phyloP scores from a whole-genome alignment of 2,329 filamentous ascomycete genomes.

The Ophiocordyceps camponoti-saundersi region DNA sequence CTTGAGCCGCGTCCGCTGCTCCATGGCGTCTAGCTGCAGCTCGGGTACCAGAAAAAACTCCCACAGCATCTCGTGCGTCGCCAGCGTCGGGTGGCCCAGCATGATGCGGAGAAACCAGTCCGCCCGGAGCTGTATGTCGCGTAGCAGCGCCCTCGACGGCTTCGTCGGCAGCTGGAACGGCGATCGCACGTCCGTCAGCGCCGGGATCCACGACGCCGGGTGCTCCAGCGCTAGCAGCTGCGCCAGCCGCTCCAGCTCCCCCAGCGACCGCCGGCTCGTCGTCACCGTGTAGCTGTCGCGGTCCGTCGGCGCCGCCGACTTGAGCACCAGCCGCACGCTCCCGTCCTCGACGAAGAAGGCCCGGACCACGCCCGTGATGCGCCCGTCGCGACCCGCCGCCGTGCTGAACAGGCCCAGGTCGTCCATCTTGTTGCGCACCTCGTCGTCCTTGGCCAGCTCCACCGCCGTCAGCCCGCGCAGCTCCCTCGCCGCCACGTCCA shows the following conservation, averaged over 20 bases:
- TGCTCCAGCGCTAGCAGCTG: conserved; percentile 75
- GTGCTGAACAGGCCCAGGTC: conserved; percentile 75
- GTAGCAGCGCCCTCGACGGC: conserved; percentile 70
- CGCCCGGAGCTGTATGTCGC: conserved; percentile 72
- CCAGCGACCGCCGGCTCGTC: conserved; percentile 72
- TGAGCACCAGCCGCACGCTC: conserved; percentile 80
- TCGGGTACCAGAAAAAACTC: conserved; percentile 97
- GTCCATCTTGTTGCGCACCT: conserved; percentile 90
- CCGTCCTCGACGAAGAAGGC: conserved; percentile 97
- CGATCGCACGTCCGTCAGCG: conserved; percentile 58
- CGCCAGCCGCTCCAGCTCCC: conserved; percentile 82
- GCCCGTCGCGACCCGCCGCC: conserved; percentile 52
- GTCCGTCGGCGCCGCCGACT: conserved; percentile 76
- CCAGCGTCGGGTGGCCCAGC: conserved; percentile 77
- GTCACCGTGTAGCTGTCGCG: conserved; percentile 81
- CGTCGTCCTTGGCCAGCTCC: conserved; percentile 93
- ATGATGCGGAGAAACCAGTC: conserved; percentile 81
- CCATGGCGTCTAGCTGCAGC: conserved; percentile 77
- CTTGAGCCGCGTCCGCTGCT: conserved; percentile 74
- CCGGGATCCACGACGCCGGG: conserved; percentile 87
- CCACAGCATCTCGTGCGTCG: conserved; percentile 94
- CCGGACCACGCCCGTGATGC: conserved; percentile 82
- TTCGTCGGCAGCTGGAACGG: conserved; percentile 89
- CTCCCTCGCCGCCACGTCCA: conserved; percentile 74
- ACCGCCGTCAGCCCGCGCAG: conserved; percentile 80